Evolutionary conservation across 176 grass and related monocot species (phyloP), one percentile per base, ranked within the genome.

Genomic region (Oryza longistaminata): DNA sequence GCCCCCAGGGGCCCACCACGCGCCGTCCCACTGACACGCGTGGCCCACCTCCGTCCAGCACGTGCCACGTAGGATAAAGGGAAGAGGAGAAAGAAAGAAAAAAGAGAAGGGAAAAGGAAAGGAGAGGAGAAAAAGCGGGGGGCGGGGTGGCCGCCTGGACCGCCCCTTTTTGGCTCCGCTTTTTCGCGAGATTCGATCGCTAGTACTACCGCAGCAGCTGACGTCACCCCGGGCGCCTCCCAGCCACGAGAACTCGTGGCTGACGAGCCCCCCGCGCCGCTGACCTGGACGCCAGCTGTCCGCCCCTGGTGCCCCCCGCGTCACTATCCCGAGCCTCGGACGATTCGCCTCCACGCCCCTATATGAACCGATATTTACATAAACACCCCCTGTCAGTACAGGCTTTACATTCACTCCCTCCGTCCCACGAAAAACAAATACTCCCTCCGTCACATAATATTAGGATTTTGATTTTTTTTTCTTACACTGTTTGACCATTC

Each of bases 201-300:
- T 31, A 2, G 29, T 31, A 0, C 29, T 2, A 2, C 29, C 40
- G 9, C 1, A 0, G 3, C 39, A 7, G 88, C 40, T 85, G 79
- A 88, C 92, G 92, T 84, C 77, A 74, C 25, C 68, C 0, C 11
- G 16, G 19, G 11, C 17, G 9, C 76, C 81, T 86, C 86, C 81
- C 84, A 90, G 89, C 92, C 89, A 94, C 89, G 81, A 91, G 58
- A 73, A 68, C 25, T 85, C 87, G 74, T 92, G 92, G 89, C 81
- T 82, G 29, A 65, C 77, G 71, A 77, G 40, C 66, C 7, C 37
- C 34, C 78, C 14, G 35, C 6, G 31, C 24, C 2, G 90, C 84
- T 91, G 92, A 94, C 85, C 72, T 81, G 90, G 92, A 88, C 48
- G 87, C 78, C 87, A 85, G 31, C 64, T 84, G 81, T 84, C 75